Percentiles rank a stretch among this genome's conserved stretches.
Conservation (phyloP, 169 alveolate species). For the Eimeria tenella region DNA sequence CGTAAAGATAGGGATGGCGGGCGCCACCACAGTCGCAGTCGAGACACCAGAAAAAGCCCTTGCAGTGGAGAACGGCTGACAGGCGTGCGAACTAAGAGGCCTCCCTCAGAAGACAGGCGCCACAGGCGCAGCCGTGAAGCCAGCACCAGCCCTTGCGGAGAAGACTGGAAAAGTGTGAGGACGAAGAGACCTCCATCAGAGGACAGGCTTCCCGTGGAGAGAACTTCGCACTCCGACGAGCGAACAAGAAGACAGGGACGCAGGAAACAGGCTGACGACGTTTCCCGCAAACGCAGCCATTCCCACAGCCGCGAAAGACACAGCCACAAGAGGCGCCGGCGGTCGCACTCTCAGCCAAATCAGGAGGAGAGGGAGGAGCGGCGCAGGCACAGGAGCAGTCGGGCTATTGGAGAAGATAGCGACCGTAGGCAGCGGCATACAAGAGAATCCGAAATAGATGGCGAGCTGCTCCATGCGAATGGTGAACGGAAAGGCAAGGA, state of each 20-base stretch:
- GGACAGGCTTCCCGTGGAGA: background rate
- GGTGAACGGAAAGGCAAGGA: background rate
- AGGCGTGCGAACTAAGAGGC: background rate
- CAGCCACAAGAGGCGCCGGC: slow-evolving; percentile 31
- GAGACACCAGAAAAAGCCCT: background rate
- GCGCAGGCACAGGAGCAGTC: background rate
- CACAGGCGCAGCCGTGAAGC: background rate
- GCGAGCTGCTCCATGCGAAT: background rate
- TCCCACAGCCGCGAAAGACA: slow-evolving; percentile 27
- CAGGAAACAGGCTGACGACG: background rate
- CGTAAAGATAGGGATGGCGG: background rate
- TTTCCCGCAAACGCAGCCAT: background rate
- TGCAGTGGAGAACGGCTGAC: background rate
- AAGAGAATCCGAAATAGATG: background rate
- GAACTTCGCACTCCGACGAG: background rate
- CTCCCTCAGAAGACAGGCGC: slow-evolving; percentile 9
- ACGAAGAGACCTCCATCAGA: background rate
- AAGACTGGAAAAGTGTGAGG: background rate
- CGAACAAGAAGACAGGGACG: background rate
- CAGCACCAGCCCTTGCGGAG: background rate
- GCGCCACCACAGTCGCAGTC: background rate
- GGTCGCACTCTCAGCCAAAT: background rate
- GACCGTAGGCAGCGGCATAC: background rate
- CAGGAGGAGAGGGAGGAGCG: slow-evolving; percentile 19
- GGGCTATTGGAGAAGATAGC: background rate